These are phyloP conservation scores for Hysterium pulicare DNA, from an alignment of 2,329 filamentous ascomycete genomes.

Conservation along the genomic window DNA sequence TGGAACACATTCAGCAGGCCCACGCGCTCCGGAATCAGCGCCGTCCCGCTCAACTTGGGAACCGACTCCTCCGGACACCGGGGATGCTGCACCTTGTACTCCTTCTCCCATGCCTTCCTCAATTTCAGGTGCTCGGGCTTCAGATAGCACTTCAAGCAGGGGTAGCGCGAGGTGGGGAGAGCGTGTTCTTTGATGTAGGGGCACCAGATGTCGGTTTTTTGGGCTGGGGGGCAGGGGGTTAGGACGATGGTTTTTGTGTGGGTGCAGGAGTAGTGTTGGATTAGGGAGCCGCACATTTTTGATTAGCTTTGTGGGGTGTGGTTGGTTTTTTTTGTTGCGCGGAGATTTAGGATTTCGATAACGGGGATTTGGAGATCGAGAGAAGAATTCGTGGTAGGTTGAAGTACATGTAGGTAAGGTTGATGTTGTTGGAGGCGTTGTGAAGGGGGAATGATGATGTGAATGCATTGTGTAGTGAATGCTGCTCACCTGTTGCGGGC, in stretches of 20 bases:
- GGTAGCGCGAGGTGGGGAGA: slow-evolving; percentile 13
- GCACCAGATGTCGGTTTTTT: slow-evolving; percentile 16
- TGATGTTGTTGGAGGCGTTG: no score
- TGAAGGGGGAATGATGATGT: no score
- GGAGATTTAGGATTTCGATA: no score
- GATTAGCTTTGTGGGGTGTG: neutral
- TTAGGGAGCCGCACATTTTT: slow-evolving; percentile 24
- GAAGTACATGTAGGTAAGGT: no score
- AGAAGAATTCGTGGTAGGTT: no score
- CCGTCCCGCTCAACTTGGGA: slow-evolving; percentile 17
- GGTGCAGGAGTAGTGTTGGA: slow-evolving; percentile 23
- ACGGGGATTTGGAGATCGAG: no score
- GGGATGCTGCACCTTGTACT: slow-evolving; percentile 18
- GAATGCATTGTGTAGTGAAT: no score
- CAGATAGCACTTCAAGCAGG: slow-evolving; percentile 26
- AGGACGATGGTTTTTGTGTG: slow-evolving; percentile 23
- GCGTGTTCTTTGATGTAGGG: slow-evolving; percentile 17
- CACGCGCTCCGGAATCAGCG: slow-evolving; percentile 8
- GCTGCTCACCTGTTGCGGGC: no score
- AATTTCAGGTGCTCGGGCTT: slow-evolving; percentile 13
- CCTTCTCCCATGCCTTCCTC: slow-evolving; percentile 12
- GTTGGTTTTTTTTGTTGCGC: neutral
- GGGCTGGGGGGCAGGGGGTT: slow-evolving; percentile 23
- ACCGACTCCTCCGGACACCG: slow-evolving; percentile 14
- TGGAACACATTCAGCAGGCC: slow-evolving; percentile 13